These are phyloP conservation scores for Passiflora organensis DNA, from an alignment of 345 rosid species.

Conservation along the genomic window DNA sequence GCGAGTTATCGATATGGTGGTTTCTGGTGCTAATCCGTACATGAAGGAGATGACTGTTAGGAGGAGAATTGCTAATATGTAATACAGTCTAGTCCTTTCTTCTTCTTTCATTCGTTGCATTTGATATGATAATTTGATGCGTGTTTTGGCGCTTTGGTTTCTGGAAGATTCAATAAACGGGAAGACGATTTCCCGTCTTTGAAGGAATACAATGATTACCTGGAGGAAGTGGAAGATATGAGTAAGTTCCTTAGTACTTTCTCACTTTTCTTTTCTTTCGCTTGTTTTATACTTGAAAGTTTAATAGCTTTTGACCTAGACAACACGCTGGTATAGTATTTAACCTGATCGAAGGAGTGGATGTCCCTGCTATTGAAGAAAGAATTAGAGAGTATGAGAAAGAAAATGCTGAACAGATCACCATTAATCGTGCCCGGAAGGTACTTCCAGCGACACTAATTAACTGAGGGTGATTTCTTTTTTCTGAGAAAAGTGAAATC, in stretches of 20 bases:
- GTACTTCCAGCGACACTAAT: too few relatives aligned
- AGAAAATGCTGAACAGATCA: constrained; percentile 87
- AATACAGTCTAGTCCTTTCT: constrained; percentile 14
- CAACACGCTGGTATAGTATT: constrained; percentile 42
- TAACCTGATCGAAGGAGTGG: constrained; percentile 64
- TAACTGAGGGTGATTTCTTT: too few relatives aligned
- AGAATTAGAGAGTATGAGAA: constrained; percentile 61
- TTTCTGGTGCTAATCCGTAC: neutral
- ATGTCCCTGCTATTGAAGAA: constrained; percentile 69
- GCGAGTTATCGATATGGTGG: too few relatives aligned
- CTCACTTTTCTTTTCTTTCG: neutral
- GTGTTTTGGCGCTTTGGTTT: too few relatives aligned
- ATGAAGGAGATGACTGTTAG: constrained; percentile 38
- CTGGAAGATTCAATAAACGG: constrained; percentile 89
- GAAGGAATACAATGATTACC: constrained; percentile 82
- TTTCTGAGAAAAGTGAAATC: too few relatives aligned
- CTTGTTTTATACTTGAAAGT: neutral
- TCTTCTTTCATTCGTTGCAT: neutral
- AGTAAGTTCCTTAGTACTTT: constrained; percentile 57
- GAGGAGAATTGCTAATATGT: constrained; percentile 69
- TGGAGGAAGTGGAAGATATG: constrained; percentile 97
- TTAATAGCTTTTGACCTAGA: neutral
- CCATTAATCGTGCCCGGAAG: constrained; percentile 83
- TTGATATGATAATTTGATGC: neutral
- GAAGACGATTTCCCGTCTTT: constrained; percentile 80